Evolutionary conservation across 345 rosid genomes (phyloP).

Genomic region (Citrus glauca): DNA sequence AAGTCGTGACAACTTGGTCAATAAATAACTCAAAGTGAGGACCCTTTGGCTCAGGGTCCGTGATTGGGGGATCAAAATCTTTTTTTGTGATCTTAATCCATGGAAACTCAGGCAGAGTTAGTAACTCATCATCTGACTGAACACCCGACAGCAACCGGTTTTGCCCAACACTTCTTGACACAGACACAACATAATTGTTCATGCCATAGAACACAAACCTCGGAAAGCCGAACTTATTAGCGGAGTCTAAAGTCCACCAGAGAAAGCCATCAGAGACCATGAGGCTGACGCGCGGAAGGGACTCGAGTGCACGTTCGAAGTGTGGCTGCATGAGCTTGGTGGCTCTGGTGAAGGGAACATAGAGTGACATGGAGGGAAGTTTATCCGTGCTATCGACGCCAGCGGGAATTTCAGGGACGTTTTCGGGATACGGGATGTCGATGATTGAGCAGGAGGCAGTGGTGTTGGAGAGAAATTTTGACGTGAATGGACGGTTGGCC

Average conservation of each 20-base stretch:
- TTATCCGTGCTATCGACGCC: constrained; percentile 66
- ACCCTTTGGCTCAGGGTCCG: constrained; percentile 11
- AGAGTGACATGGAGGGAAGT: constrained; percentile 63
- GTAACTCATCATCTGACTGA: constrained; percentile 37
- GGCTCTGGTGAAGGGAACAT: constrained; percentile 42
- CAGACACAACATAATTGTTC: constrained; percentile 18
- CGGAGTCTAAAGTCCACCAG: constrained; percentile 81
- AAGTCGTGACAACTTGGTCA: constrained; percentile 6
- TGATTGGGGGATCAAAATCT: constrained; percentile 24
- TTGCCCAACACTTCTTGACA: neutral
- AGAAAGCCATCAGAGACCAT: constrained; percentile 69
- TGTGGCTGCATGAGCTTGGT: constrained; percentile 55
- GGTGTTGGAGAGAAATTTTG: constrained; percentile 36
- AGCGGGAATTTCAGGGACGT: constrained; percentile 39
- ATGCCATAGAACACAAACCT: constrained; percentile 55
- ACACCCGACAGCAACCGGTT: constrained; percentile 9
- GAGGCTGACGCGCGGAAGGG: constrained; percentile 42
- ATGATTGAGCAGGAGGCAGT: constrained; percentile 25
- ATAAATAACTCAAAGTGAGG: constrained; percentile 6
- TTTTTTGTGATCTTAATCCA: constrained; percentile 52
- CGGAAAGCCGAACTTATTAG: constrained; percentile 55
- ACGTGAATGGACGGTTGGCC: constrained; percentile 49
- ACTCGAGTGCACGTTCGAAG: constrained; percentile 40
- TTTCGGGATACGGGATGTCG: constrained; percentile 49
- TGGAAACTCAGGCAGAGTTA: constrained; percentile 50